Evolutionary conservation across 305 asterid genomes (phyloP).

Genomic region (Fraxinus greggii): DNA sequence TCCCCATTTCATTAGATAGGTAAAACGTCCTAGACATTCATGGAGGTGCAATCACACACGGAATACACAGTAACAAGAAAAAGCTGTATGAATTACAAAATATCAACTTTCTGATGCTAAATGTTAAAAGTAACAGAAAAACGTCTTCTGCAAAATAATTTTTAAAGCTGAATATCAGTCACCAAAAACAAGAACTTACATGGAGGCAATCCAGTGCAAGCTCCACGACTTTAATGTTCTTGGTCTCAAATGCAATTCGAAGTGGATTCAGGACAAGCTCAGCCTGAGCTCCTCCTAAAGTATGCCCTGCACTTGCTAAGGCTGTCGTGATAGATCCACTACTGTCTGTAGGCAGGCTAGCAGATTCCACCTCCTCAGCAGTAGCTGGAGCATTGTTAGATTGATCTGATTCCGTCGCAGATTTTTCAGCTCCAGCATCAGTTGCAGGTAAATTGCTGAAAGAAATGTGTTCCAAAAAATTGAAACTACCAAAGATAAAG

Average conservation of each 20-base stretch:
- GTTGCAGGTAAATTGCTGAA: constrained; percentile 53
- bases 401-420: constrained; percentile 44
- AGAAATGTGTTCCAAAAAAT: constrained; percentile 24
- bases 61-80: constrained; percentile 3
- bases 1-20: constrained; percentile 5
- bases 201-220: constrained; percentile 99
- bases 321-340: constrained; percentile 50
- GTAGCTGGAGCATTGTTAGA: constrained; percentile 42
- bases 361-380: constrained; percentile 49
- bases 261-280: constrained; percentile 92
- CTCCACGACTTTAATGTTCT: constrained; percentile 78
- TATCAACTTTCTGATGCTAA: constrained; percentile 20
- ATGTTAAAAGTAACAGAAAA: constrained; percentile 6
- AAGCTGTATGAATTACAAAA: not conserved
- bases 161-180: constrained; percentile 4
- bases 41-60: constrained; percentile 18
- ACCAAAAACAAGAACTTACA: constrained; percentile 57
- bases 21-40: constrained; percentile 7
- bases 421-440: constrained; percentile 52
- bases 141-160: constrained; percentile 15
- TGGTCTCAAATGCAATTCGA: constrained; percentile 89
- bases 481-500: constrained; percentile 23
- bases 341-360: constrained; percentile 24
- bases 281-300: constrained; percentile 78
- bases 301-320: constrained; percentile 83